Conservation (phyloP, 495 filamentous ascomycete genomes). For the Geoglossum glabrum region DNA sequence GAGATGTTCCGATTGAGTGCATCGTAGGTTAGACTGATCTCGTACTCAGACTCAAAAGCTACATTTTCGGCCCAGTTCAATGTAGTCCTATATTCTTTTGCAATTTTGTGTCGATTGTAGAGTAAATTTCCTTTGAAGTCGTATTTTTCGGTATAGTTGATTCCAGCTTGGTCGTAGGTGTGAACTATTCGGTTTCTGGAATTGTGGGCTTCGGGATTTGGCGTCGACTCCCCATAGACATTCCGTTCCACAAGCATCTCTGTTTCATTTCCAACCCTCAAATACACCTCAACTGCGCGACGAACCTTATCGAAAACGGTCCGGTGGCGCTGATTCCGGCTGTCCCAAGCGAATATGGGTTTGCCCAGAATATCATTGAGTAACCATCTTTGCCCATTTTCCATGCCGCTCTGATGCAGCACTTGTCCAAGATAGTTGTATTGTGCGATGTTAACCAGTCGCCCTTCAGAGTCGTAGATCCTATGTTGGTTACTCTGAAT, state of each 20-base stretch:
- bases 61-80: background rate
- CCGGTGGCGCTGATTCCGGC: background rate
- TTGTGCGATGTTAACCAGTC: background rate
- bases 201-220: background rate
- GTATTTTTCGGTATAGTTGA: background rate
- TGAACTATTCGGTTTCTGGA: background rate
- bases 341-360: background rate
- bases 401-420: background rate
- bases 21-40: slow-evolving; percentile 3
- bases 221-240: background rate
- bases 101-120: background rate
- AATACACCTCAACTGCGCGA: background rate
- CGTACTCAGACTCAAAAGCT: background rate
- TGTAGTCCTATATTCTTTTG: background rate
- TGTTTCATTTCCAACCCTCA: background rate
- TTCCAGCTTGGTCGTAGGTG: background rate
- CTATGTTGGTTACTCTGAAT: background rate
- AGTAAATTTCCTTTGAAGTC: background rate
- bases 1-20: slow-evolving; percentile 10
- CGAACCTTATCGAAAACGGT: background rate
- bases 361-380: background rate
- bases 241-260: background rate
- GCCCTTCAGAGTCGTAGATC: background rate
- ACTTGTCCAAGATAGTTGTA: background rate
- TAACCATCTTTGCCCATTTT: background rate